Conservation (phyloP, 164 flowering plant genomes). For the Vitis labrusca region DNA sequence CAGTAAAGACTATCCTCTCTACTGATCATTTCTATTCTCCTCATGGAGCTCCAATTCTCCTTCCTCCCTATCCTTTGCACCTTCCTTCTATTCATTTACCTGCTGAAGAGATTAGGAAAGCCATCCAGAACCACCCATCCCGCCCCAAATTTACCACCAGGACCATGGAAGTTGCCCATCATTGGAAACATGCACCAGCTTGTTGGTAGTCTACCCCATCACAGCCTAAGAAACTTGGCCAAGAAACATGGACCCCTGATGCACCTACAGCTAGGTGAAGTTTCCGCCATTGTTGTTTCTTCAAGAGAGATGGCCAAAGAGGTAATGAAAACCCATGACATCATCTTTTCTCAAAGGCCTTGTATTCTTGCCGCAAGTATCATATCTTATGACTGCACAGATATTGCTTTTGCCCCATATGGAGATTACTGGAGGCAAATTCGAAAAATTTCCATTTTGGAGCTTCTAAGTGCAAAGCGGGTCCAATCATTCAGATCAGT, state of each 20-base stretch:
- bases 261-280: slow-evolving; percentile 3
- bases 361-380: neutral
- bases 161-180: slow-evolving; percentile 6
- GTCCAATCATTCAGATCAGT: slow-evolving; percentile 25
- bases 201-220: slow-evolving; percentile 2
- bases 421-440: slow-evolving; percentile 40
- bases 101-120: neutral
- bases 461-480: slow-evolving; percentile 28
- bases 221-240: slow-evolving; percentile 2
- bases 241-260: slow-evolving; percentile 10
- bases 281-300: neutral
- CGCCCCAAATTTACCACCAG: neutral
- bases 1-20: neutral
- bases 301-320: slow-evolving; percentile 9
- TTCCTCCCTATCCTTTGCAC: neutral
- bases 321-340: slow-evolving; percentile 9
- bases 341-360: neutral
- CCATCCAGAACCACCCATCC: neutral
- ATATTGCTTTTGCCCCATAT: slow-evolving; percentile 25
- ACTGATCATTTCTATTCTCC: too few relatives aligned
- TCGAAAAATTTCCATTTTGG: slow-evolving; percentile 28
- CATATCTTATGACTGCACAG: neutral
- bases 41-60: neutral
- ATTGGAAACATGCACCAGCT: slow-evolving; percentile 14
- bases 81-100: neutral